Percentiles rank a stretch among this genome's conserved stretches.
These are phyloP conservation scores for Pythium sp. DNA, from an alignment of 352 stramenopile genomes.

Conservation along the genomic window DNA sequence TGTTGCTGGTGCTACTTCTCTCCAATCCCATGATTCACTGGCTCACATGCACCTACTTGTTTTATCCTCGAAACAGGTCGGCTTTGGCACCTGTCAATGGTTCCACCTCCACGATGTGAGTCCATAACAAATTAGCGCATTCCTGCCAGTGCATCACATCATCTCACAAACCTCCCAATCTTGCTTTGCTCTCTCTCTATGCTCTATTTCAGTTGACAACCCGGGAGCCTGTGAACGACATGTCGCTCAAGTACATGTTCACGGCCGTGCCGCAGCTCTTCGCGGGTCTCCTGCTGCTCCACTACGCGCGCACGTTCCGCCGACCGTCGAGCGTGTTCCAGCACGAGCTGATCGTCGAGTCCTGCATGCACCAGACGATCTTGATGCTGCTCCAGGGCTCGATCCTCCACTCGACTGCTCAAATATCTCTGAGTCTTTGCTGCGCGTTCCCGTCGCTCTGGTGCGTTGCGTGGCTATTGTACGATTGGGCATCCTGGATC, in stretches of 20 bases:
- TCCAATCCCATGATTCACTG: too few relatives aligned
- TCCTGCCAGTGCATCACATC: too few relatives aligned
- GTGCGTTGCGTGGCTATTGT: conserved; percentile 19
- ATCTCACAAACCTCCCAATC: neutral
- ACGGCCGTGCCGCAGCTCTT: conserved; percentile 45
- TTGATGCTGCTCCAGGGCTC: conserved; percentile 35
- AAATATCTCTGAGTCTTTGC: conserved; percentile 47
- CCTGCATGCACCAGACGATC: conserved; percentile 51
- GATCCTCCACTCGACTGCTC: conserved; percentile 43
- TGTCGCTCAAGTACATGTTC: conserved; percentile 57
- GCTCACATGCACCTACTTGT: neutral
- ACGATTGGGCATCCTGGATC: neutral
- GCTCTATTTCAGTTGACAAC: conserved; percentile 28
- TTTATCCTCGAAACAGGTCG: conserved; percentile 19
- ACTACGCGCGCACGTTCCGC: conserved; percentile 63
- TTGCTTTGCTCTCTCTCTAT: neutral
- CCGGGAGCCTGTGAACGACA: conserved; percentile 32
- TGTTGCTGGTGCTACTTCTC: neutral
- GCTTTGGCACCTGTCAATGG: conserved; percentile 49
- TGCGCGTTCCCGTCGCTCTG: conserved; percentile 50
- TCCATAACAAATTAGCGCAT: too few relatives aligned
- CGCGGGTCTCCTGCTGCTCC: conserved; percentile 43
- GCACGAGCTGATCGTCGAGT: conserved; percentile 52
- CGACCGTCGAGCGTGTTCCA: conserved; percentile 34
- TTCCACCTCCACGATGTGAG: conserved; percentile 48